Conservation (phyloP, 768 basidiomycete species). For the Lactarius hatsudake region DNA sequence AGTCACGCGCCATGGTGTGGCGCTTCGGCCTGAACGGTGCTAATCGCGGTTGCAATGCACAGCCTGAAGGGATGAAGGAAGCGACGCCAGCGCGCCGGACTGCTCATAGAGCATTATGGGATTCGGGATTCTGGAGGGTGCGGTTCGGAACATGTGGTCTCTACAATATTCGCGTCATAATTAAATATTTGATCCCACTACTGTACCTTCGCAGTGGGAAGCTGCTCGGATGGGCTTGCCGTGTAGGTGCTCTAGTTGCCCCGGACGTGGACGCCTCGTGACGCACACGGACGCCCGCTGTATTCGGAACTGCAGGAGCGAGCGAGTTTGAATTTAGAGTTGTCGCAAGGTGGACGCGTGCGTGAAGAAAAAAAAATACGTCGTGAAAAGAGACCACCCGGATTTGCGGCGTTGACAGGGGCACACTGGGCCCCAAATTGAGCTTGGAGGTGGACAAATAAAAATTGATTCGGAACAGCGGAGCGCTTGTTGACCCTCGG, state of each 20-base stretch:
- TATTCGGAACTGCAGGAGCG: not conserved
- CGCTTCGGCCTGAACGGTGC: slow-evolving; percentile 3
- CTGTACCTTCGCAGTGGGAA: too few species aligned
- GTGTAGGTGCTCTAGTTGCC: not conserved
- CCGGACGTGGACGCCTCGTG: not conserved
- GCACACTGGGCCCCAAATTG: not conserved
- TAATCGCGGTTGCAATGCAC: not conserved
- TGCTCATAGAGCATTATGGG: not conserved
- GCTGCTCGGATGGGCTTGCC: not conserved
- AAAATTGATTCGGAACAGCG: not conserved
- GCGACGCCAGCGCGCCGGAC: not conserved
- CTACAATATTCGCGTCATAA: not conserved
- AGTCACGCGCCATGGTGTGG: not conserved
- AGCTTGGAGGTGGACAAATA: not conserved
- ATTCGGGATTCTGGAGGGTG: not conserved
- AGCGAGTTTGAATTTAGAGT: not conserved
- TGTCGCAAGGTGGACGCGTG: not conserved
- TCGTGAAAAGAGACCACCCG: not conserved
- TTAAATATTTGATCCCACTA: not conserved
- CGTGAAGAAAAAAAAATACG: not conserved
- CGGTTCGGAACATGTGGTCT: not conserved
- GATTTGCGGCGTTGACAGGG: not conserved
- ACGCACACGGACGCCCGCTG: not conserved
- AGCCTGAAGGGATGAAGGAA: not conserved
- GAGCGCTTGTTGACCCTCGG: not conserved